Base-by-base conservation (phyloP, 495 filamentous ascomycete species). In the Aspergillus funiculosus region DNA sequence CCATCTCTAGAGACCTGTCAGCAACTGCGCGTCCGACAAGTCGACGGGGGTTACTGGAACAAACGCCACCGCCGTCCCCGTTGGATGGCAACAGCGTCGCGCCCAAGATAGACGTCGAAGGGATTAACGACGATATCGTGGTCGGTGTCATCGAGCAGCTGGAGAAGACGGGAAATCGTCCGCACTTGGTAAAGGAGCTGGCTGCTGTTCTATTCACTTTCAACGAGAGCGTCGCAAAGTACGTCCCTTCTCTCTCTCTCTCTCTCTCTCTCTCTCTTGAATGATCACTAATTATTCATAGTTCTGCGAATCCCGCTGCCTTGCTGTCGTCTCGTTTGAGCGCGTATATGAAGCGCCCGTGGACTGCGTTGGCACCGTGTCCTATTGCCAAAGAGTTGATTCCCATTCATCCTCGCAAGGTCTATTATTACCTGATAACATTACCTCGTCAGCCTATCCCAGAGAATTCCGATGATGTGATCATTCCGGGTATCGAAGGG, bases 71-170 rank as follows among this genome's bases (percentile, higher is more conserved):
- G 15, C 87, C 87, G 1, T 95, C 91, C 43, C 91, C 91, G 13
- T 73, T 73, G 15, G 72, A 71, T 50, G 64, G 52, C 25, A n/a
- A n/a, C n/a, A 65, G 57, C 27, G 57, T 69, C 58, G 58, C 78
- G 51, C 69, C 75, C 61, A 83, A 82, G 62, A 83, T 97, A 57
- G 87, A 94, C 58, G 77, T 89, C 46, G 82, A 90, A 50, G 86
- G 86, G 38, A 92, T 96, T 65, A 85, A 86, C 56, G 92, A 98
- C 63, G 89, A 95, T 50, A 94, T 98, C 46, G 90, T 98, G 30
- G 82, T 92, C 51, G 90, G 79, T 8, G 89, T 94, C 31, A 89
- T 97, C 46, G 71, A 92, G 45, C 89, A 94, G 66, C 71, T 98
- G 47, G 87, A 97, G 62, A 83, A 83, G 61, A 92, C 94, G 6